Conservation (phyloP, 371 early-diverging fungal species). For the Apophysomyces trapeziformis region DNA sequence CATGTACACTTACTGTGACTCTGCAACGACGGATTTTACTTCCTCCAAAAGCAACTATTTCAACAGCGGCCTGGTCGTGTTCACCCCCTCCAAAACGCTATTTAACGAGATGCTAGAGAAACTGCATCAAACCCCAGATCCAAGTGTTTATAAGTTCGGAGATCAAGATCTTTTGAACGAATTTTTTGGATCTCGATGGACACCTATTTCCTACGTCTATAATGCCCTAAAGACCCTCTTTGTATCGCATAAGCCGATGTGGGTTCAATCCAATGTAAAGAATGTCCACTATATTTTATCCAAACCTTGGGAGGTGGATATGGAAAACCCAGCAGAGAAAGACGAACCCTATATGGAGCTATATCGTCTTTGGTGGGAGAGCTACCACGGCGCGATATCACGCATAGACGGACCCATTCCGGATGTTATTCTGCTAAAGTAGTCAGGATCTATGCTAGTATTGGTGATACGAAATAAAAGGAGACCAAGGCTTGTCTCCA, state of each 20-base stretch:
- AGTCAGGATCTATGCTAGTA: background rate
- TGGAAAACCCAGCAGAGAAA: background rate
- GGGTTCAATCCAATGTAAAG: conserved; percentile 31
- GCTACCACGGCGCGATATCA: background rate
- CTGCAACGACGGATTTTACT: background rate
- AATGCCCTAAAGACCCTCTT: conserved; percentile 55
- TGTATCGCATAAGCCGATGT: conserved; percentile 40
- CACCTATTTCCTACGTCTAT: conserved; percentile 45
- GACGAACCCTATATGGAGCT: conserved; percentile 13
- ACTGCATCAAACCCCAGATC: conserved; percentile 24
- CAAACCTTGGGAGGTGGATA: conserved; percentile 35
- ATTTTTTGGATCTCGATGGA: conserved; percentile 38
- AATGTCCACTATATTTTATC: conserved; percentile 37
- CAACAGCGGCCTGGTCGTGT: conserved; percentile 54
- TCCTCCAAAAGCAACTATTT: conserved; percentile 37
- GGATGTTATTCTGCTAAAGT: background rate
- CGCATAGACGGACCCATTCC: background rate
- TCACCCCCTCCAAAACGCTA: conserved; percentile 37
- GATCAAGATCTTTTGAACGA: conserved; percentile 62
- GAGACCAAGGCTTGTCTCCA: background rate
- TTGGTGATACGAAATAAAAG: background rate
- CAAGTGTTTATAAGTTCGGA: conserved; percentile 39
- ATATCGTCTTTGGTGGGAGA: conserved; percentile 22
- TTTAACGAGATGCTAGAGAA: conserved; percentile 32
- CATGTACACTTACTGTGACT: conserved; percentile 32